These are phyloP conservation scores for Symbiodinium natans DNA, from an alignment of 73 alveolate genomes.

Conservation along the genomic window DNA sequence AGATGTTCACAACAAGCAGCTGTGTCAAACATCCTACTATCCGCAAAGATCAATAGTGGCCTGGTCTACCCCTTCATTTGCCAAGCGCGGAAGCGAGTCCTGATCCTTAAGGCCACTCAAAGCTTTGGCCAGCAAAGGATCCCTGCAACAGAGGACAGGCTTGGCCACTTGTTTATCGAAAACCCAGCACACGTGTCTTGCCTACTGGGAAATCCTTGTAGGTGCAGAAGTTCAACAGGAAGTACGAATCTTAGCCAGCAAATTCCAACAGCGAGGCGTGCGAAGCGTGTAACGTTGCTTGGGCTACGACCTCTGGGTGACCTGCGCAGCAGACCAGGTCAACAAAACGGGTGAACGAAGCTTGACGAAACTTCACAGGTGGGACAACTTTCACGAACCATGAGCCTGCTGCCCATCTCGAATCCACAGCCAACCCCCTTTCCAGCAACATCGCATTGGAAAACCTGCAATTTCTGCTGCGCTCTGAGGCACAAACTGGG, in stretches of 20 bases:
- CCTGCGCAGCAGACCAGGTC: not conserved
- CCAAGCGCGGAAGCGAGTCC: conserved; percentile 11
- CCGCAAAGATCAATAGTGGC: not conserved
- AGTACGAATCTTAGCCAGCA: not conserved
- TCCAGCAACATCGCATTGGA: too few relatives aligned
- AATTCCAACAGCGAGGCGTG: too few relatives aligned
- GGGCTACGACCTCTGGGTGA: not conserved
- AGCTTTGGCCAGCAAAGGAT: conserved; percentile 69
- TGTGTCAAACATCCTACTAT: too few relatives aligned
- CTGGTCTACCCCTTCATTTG: not conserved
- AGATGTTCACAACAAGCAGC: too few relatives aligned
- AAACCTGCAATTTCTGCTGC: too few relatives aligned
- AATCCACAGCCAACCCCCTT: conserved; percentile 10
- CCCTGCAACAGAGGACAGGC: conserved; percentile 6
- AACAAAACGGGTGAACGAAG: not conserved
- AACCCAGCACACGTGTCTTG: not conserved
- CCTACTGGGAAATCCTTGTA: conserved; percentile 80
- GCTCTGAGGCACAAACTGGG: too few relatives aligned
- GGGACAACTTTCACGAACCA: not conserved
- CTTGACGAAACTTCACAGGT: not conserved
- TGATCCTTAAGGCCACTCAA: conserved; percentile 40
- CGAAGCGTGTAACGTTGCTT: not conserved
- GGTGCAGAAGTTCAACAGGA: conserved; percentile 45
- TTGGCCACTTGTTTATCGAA: not conserved
- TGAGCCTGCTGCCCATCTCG: not conserved